Evolutionary conservation across 495 filamentous ascomycete genomes (phyloP).

Genomic region (Aspergillus kassunensis): DNA sequence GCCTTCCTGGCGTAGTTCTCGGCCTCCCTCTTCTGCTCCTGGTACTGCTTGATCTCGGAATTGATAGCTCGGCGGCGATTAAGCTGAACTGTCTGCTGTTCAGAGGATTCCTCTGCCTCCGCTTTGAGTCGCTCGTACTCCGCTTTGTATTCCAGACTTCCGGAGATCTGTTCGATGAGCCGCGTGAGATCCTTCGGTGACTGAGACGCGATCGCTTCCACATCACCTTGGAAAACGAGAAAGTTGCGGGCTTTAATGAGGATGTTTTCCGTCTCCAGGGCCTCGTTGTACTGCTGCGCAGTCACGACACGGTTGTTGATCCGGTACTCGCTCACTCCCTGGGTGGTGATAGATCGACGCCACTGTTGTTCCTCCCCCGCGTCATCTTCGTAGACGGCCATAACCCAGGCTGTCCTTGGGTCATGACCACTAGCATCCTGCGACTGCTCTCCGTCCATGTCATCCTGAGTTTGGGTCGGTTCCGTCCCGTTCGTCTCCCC

Average conservation of each 20-base stretch:
- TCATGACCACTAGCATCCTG: slow-evolving; percentile 60
- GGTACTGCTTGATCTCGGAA: slow-evolving; percentile 94
- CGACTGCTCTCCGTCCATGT: slow-evolving; percentile 35
- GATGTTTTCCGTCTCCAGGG: slow-evolving; percentile 90
- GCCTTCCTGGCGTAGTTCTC: slow-evolving; percentile 86
- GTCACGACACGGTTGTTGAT: slow-evolving; percentile 91
- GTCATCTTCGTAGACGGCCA: slow-evolving; percentile 98
- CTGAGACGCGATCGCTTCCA: slow-evolving; percentile 95
- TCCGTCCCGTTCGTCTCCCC: slow-evolving; percentile 50
- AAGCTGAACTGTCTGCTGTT: slow-evolving; percentile 82
- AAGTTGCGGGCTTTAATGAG: slow-evolving; percentile 97
- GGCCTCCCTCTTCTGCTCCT: slow-evolving; percentile 94
- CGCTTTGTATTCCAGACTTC: slow-evolving; percentile 89
- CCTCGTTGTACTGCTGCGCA: slow-evolving; percentile 89
- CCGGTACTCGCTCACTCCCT: slow-evolving; percentile 88
- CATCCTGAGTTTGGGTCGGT: slow-evolving; percentile 27
- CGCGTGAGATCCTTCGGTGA: slow-evolving; percentile 90
- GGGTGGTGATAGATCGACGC: slow-evolving; percentile 89
- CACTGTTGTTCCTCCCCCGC: slow-evolving; percentile 92
- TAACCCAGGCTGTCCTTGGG: slow-evolving; percentile 93
- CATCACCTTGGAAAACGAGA: slow-evolving; percentile 96
- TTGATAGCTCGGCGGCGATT: slow-evolving; percentile 91
- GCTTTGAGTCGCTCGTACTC: slow-evolving; percentile 88
- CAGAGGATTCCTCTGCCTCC: slow-evolving; percentile 79
- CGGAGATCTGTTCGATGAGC: slow-evolving; percentile 95